These are phyloP conservation scores for Emergomyces orientalis DNA, from an alignment of 2,329 filamentous ascomycete genomes.

Conservation along the genomic window DNA sequence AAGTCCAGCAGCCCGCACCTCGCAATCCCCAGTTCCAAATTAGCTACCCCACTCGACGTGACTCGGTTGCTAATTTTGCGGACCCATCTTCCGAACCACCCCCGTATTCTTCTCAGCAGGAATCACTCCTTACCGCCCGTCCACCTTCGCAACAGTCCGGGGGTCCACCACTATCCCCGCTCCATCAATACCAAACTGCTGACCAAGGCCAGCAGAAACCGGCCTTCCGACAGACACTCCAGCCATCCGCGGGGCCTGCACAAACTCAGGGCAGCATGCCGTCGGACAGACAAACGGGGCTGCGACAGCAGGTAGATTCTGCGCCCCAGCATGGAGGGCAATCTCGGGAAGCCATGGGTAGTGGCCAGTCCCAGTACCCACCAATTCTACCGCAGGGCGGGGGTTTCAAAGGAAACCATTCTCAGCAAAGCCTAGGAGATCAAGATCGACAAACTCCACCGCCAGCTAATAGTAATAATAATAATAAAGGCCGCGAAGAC, in stretches of 20 bases:
- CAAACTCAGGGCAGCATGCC: conserved; percentile 13
- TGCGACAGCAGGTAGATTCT: conserved; percentile 13
- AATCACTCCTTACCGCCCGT: conserved; percentile 21
- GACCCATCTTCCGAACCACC: conserved; percentile 15
- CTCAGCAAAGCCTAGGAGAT: conserved; percentile 29
- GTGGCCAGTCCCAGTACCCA: conserved; percentile 10
- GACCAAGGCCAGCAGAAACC: conserved; percentile 19
- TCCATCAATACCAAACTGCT: conserved; percentile 15
- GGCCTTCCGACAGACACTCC: conserved; percentile 16
- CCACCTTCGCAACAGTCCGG: conserved; percentile 30
- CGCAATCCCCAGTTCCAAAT: conserved; percentile 17
- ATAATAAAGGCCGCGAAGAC: conserved; percentile 31
- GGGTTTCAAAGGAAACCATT: conserved; percentile 22
- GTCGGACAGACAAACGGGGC: conserved; percentile 15
- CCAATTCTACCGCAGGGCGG: conserved; percentile 19
- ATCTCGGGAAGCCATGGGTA: not conserved
- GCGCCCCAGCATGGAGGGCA: conserved; percentile 5
- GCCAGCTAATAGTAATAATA: conserved; percentile 25
- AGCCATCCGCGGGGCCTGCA: conserved; percentile 11
- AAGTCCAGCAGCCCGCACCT: conserved; percentile 14
- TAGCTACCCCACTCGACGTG: conserved; percentile 22
- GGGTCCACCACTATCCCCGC: conserved; percentile 29
- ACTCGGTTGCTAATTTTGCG: conserved; percentile 16
- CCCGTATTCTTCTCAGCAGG: conserved; percentile 17
- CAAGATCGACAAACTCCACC: conserved; percentile 42